Conservation (phyloP, 352 stramenopile genomes). For the Pythium coloratum region DNA sequence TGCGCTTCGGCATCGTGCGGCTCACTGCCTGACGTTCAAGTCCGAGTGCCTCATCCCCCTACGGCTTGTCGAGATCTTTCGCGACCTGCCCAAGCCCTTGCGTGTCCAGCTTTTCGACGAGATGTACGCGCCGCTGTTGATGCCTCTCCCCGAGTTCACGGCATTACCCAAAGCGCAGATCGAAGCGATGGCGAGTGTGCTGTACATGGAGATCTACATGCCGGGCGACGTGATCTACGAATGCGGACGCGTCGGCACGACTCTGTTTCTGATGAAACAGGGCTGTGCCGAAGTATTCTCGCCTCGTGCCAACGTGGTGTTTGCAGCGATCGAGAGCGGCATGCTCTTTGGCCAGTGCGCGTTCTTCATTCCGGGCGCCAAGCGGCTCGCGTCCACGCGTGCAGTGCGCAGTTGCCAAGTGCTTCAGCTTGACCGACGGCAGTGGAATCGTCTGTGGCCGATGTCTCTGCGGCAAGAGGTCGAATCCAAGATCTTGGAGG, state of each 20-base stretch:
- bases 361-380: conserved; percentile 56
- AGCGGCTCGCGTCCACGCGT: conserved; percentile 44
- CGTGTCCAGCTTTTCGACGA: conserved; percentile 46
- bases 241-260: conserved; percentile 37
- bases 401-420: conserved; percentile 63
- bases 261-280: conserved; percentile 51
- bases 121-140: conserved; percentile 48
- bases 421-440: conserved; percentile 47
- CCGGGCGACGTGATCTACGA: conserved; percentile 64
- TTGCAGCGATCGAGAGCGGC: conserved; percentile 29
- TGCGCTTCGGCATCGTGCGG: conserved; percentile 40
- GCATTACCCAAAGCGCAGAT: conserved; percentile 43
- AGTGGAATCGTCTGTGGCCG: conserved; percentile 61
- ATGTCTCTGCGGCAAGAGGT: conserved; percentile 34
- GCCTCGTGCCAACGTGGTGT: conserved; percentile 40
- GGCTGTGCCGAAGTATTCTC: conserved; percentile 49
- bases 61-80: conserved; percentile 38
- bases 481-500: conserved; percentile 38
- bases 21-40: conserved; percentile 57
- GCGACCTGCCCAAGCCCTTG: conserved; percentile 43
- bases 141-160: conserved; percentile 37
- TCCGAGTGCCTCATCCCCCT: conserved; percentile 50
- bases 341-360: conserved; percentile 60
- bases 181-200: conserved; percentile 43
- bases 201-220: conserved; percentile 68